A percentile compares a stretch with the other conserved stretches of the same genome.
Conservation (phyloP, 2,329 filamentous ascomycete species). For the Epichloe uncinata region DNA sequence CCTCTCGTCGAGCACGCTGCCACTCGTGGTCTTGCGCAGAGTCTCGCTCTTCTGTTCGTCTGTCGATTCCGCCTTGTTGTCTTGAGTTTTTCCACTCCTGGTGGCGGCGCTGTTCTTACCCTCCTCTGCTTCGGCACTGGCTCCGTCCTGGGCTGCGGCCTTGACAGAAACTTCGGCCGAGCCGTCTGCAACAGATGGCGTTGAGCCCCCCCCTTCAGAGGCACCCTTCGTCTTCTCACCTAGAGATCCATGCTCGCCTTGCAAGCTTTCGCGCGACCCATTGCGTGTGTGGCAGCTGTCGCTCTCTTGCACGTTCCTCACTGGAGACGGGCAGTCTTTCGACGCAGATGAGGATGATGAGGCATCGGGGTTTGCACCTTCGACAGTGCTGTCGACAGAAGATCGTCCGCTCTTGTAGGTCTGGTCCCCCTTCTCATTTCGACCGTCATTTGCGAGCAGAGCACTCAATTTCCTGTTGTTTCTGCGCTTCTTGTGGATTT, state of each 20-base stretch:
- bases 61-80: no score
- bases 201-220: background rate
- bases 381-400: background rate
- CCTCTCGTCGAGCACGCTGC: conserved; percentile 1
- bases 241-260: background rate
- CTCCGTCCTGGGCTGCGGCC: background rate
- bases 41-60: background rate
- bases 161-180: background rate
- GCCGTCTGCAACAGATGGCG: background rate
- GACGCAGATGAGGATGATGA: background rate
- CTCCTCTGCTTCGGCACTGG: background rate
- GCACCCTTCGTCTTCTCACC: background rate
- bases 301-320: no score
- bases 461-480: background rate
- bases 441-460: background rate
- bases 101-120: background rate
- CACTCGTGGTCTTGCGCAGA: background rate
- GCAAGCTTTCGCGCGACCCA: background rate
- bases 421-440: background rate
- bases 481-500: background rate
- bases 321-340: background rate
- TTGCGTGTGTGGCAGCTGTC: no score
- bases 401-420: background rate
- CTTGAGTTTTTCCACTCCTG: background rate
- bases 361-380: background rate